Evolutionary conservation across 805 yeast genomes (phyloP), one percentile per base, ranked within the genome.

Genomic region (Blastobotrys chiropterorum): DNA sequence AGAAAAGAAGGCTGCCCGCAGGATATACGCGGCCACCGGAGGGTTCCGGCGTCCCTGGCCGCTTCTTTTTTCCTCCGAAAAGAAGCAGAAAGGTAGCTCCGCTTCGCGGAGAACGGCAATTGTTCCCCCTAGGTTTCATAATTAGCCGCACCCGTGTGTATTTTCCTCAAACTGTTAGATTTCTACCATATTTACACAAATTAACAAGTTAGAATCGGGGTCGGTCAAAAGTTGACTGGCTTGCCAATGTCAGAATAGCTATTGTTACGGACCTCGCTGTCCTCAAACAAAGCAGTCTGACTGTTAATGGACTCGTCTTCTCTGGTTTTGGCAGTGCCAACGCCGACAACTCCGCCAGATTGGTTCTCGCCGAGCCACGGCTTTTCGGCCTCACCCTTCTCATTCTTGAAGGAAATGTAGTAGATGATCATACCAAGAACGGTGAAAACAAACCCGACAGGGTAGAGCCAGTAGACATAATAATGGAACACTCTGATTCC

Each of bases 401-500:
- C 56, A 26, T 65, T 63, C 55, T 63, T 60, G 22, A 70, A 69
- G 11, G 71, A 63, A 19, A 67, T 61, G 57, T 72, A 69, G 63
- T 73, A 73, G 49, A 71, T 56, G 19, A 72, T 58, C 61, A 72
- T 68, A 8, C 77, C 77, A 2, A 70, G 45, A 19, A 73, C 65
- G 3, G 74, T 71, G 51, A 69, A 66, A 38, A 72, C 76, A 50
- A 73, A 73, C 2, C 77, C 77, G 22, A 73, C 72, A 3, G 77
- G 77, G 56, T 73, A 73, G 22, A 73, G 66, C 76, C 77, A 73
- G 62, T 57, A 73, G 3, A 73, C 77, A 38, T 61, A 62, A 60
- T 73, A 73, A 26, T 73, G 73, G 57, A 73, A 73, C n/a, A 72
- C 75, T 55, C 66, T 62, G 46, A 70, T 63, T n/a, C 77, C 77